Base-by-base conservation (phyloP, 257 asterid genomes). In the Solanum ossicruentum region DNA sequence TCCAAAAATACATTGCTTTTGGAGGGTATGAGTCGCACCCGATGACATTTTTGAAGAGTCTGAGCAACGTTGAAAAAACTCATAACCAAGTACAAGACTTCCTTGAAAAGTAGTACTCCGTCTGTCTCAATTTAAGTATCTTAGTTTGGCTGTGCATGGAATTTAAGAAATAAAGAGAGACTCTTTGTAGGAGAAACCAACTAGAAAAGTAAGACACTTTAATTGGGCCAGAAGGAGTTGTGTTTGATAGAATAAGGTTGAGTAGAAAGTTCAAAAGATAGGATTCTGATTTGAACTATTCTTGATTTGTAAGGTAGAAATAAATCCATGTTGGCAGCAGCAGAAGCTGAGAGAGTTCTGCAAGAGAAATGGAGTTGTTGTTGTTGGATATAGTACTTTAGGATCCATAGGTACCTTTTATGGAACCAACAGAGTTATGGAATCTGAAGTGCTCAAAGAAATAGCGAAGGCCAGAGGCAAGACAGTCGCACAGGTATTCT, bases 281-380 rank as follows among this genome's bases (percentile, higher is more conserved):
- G 32, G 54, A 54, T 11, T 7, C 12, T 85, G 75, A 41, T 21
- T 43, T 16, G n/a, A 56, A 32, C 17, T 39, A 13, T 21, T 45
- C 65, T 47, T 13, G 54, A 86, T 83, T 63, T 83, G 84, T 26
- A 82, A 94, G 98, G 95, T 94, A 28, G 97, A 94, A 91, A 92
- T 92, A 45, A 93, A 88, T 86, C 97, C 96, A 23, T 92, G 95
- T 88, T 93, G 97, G 97, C 97, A 91, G 83, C 97, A 94, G 63
- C 89, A 88, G 93, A 90, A 92, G 87, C 86, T 93, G 85, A 91
- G 86, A 87, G 86, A 92, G 6, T 92, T 91, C 85, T 93, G 98
- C 88, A 90, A 86, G 75, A 89, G 84, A 0, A 90, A 87, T 20
- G 94, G 93, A 26, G 88, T 91, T 69, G 20, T 87, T 39, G 91